phyloP scores from a whole-genome alignment of 2,329 filamentous ascomycete genomes.

The Lecanosticta acicola region DNA sequence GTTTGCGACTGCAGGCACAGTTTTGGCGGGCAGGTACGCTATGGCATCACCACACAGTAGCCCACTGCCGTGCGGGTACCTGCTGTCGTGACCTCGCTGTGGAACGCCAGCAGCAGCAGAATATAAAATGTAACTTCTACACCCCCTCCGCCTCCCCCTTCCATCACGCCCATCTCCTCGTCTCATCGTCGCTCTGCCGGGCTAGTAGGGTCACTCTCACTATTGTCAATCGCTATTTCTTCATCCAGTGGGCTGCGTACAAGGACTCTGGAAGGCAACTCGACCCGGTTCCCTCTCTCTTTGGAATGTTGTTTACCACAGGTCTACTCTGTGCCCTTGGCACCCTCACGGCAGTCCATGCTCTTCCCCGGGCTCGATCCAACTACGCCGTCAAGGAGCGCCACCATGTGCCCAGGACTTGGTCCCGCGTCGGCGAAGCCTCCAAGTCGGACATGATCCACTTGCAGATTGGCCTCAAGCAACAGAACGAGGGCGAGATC shows the following conservation, averaged over 20 bases:
- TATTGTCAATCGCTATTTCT: too few species aligned
- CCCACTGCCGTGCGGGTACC: background rate
- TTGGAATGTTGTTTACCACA: constrained; percentile 2
- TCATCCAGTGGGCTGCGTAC: too few species aligned
- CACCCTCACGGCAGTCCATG: constrained; percentile 11
- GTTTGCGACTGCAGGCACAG: too few species aligned
- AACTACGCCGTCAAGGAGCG: constrained; percentile 51
- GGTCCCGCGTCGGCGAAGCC: constrained; percentile 46
- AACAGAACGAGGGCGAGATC: constrained; percentile 51
- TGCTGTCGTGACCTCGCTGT: background rate
- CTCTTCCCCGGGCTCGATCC: constrained; percentile 22
- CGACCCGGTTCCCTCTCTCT: background rate
- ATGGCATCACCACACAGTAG: too few species aligned
- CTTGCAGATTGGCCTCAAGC: constrained; percentile 55
- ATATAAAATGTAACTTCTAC: too few species aligned
- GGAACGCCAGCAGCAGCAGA: background rate
- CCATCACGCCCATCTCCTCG: too few species aligned
- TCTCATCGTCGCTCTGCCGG: too few species aligned
- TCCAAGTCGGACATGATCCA: constrained; percentile 47
- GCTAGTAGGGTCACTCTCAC: too few species aligned
- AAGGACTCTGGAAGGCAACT: too few species aligned
- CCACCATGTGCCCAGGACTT: constrained; percentile 48
- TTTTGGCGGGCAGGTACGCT: too few species aligned
- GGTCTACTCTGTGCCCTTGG: constrained; percentile 15
- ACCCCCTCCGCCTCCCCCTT: too few species aligned